Evolutionary conservation across 169 alveolate genomes (phyloP), one percentile per base, ranked within the genome.

Genomic region (Ichthyophthirius multifiliis): DNA sequence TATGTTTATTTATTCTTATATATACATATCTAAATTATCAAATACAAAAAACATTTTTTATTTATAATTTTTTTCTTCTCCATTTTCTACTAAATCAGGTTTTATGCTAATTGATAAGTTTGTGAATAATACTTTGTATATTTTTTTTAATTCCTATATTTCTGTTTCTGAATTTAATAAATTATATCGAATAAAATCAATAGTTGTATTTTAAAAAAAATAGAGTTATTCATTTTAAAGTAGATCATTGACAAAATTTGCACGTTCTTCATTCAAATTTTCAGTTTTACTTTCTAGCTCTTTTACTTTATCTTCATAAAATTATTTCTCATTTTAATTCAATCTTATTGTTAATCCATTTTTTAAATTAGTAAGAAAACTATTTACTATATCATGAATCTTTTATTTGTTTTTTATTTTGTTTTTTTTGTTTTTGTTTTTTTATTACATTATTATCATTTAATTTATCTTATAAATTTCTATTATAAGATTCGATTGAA

Each of bases 11-110:
- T 73, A 9, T 15, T 79, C 44, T 39, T 32, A 35, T 37, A 37
- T 20, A 18, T 81, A 71, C 37, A 6, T 32, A 30, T 73, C 43
- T 5, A 62, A 34, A 31, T 46, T 31, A 20, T 48, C 48, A 5
- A 48, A 46, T 12, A 35, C 16, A 6, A 81, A 46, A 43, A 41
- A 71, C 31, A 55, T 67, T 81, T 81, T 55, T 32, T 81, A 18
- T 76, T 82, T 62, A 32, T 71, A 23, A 47, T 63, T 65, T 35
- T 67, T 37, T 71, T 65, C 44, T 48, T 64, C 31, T 46, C 74
- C 37, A 16, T 67, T 30, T 18, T 67, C 77, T 18, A 41, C 3
- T n/a, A 32, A 62, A 18, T 67, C 48, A 12, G 77, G 77, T 4
- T 65, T 35, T 15, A 65, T 34, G 18, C 15, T 31, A 34, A 37